phyloP scores from a whole-genome alignment of 2,329 filamentous ascomycete genomes.

The Colletotrichum spinosum region DNA sequence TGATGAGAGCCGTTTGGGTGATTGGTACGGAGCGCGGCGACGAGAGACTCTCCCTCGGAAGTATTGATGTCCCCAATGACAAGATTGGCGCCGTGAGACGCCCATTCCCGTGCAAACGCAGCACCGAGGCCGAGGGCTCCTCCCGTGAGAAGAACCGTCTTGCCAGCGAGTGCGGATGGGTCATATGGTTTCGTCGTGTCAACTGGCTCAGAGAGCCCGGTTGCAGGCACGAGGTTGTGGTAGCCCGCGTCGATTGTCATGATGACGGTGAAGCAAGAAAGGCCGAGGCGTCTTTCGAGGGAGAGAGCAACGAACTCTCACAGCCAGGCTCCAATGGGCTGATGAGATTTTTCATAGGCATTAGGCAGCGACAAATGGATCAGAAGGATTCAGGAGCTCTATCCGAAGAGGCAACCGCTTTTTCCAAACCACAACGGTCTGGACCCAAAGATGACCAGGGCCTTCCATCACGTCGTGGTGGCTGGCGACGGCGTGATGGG shows the following conservation, averaged over 20 bases:
- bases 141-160: conserved; percentile 73
- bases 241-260: conserved; percentile 31
- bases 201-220: conserved; percentile 54
- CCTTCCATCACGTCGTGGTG: neutral
- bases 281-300: neutral
- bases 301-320: no score
- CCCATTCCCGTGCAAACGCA: conserved; percentile 65
- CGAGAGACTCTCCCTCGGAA: conserved; percentile 63
- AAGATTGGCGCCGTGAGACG: conserved; percentile 67
- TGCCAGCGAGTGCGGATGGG: conserved; percentile 58
- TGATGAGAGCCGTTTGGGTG: conserved; percentile 52
- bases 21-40: conserved; percentile 60
- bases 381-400: no score
- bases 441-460: no score
- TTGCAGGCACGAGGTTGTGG: conserved; percentile 32
- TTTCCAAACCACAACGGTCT: no score
- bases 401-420: no score
- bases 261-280: conserved; percentile 5
- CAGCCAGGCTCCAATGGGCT: no score
- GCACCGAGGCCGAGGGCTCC: conserved; percentile 72
- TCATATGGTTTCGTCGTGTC: conserved; percentile 59
- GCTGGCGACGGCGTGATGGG: neutral
- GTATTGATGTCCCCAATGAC: conserved; percentile 73
- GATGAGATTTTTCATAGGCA: no score
- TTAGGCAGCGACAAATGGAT: no score